Evolutionary conservation across 2,329 filamentous ascomycete species (phyloP).

Genomic region (Ustulina deusta): DNA sequence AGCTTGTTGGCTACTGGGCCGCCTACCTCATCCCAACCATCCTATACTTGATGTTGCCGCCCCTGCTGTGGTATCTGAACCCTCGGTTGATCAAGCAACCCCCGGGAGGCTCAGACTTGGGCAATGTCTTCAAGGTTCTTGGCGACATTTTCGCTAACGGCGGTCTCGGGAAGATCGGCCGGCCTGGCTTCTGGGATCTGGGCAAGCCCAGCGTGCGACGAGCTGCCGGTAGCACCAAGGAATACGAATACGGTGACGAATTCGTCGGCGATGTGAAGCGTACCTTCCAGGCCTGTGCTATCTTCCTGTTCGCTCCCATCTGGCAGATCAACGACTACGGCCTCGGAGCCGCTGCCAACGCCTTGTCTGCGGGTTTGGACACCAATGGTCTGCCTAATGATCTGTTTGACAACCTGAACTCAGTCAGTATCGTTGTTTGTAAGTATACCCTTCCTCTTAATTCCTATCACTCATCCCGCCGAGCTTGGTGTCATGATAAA

Average conservation of each 20-base stretch:
- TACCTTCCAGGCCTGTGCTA: slow-evolving; percentile 66
- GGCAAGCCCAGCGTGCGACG: slow-evolving; percentile 65
- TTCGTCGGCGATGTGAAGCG: slow-evolving; percentile 72
- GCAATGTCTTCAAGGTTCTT: slow-evolving; percentile 54
- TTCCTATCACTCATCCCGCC: background rate
- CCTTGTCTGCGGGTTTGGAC: slow-evolving; percentile 56
- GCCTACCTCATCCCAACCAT: slow-evolving; percentile 59
- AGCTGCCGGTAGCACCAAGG: slow-evolving; percentile 53
- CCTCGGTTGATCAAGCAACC: slow-evolving; percentile 68
- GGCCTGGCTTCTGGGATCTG: slow-evolving; percentile 63
- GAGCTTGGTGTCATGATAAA: no score
- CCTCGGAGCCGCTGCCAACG: slow-evolving; percentile 58
- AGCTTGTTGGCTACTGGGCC: slow-evolving; percentile 63
- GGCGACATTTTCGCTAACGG: slow-evolving; percentile 53
- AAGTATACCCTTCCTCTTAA: slow-evolving; percentile 27
- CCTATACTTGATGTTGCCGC: slow-evolving; percentile 70
- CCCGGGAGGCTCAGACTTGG: slow-evolving; percentile 74
- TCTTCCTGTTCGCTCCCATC: slow-evolving; percentile 58
- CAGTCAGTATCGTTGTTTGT: slow-evolving; percentile 56
- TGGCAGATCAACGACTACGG: slow-evolving; percentile 53
- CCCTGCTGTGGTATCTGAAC: slow-evolving; percentile 68
- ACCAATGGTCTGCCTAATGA: slow-evolving; percentile 60
- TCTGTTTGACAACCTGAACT: slow-evolving; percentile 58
- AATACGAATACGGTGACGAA: slow-evolving; percentile 67
- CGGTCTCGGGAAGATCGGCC: slow-evolving; percentile 46